phyloP scores from a whole-genome alignment of 1,139 yeast species.

The Debaryomyces nepalensis region DNA sequence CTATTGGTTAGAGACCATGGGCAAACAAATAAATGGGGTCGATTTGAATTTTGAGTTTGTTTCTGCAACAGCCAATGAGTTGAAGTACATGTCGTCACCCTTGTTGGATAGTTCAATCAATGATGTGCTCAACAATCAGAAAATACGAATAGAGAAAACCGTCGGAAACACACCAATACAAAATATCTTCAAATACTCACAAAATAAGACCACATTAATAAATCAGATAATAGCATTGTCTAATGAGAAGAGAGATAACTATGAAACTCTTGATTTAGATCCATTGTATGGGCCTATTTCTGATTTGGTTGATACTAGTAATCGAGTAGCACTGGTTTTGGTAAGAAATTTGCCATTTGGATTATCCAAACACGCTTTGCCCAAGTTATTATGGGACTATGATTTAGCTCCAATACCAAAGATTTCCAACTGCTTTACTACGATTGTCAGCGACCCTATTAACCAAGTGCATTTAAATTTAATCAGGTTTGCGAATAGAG shows the following conservation, averaged over 20 bases:
- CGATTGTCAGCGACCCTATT: constrained; percentile 32
- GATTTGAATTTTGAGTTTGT: constrained; percentile 51
- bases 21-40: constrained; percentile 56
- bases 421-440: constrained; percentile 25
- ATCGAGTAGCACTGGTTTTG: constrained; percentile 30
- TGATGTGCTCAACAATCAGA: constrained; percentile 7
- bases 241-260: constrained; percentile 13
- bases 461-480: constrained; percentile 36
- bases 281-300: constrained; percentile 20
- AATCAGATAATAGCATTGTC: constrained; percentile 10
- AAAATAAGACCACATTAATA: constrained; percentile 14
- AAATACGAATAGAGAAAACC: constrained; percentile 6
- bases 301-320: constrained; percentile 20
- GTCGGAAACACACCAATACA: constrained; percentile 15
- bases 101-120: constrained; percentile 21
- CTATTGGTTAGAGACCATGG: constrained; percentile 53
- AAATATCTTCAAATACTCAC: constrained; percentile 21
- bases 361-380: constrained; percentile 35
- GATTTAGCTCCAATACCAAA: constrained; percentile 28
- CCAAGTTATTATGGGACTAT: constrained; percentile 46
- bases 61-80: constrained; percentile 22
- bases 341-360: constrained; percentile 49
- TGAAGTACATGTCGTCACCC: constrained; percentile 35
- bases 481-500: constrained; percentile 51
- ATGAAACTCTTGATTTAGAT: constrained; percentile 14